Evolutionary conservation across 257 asterid species (phyloP), one percentile per base, ranked within the genome.

Genomic region (Rauvolfia tetraphylla): DNA sequence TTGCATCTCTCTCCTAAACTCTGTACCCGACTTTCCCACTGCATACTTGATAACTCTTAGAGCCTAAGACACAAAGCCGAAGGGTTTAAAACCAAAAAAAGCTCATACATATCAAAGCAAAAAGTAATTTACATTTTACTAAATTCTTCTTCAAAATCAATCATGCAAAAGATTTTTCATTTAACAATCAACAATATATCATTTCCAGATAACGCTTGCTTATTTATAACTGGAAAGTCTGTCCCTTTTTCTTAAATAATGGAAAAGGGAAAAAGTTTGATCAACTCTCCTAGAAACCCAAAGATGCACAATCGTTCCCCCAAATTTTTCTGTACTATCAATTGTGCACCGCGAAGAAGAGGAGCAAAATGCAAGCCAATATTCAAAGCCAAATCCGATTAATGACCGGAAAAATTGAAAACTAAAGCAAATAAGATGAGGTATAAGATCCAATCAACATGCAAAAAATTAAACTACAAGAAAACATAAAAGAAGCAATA

Each of bases 1-100:
- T 79, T 95, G 99, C 96, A 95, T 95, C 89, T 95, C 99, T 84
- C 99, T 91, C 86, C 92, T 88, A 78, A 95, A 95, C 84, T 90
- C 98, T 31, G 94, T 80, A 83, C 99, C 97, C 1, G 99, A 92
- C 90, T 95, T 95, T 74, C 92, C 98, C 78, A 95, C 91, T 0
- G 96, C 92, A 83, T 95, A 95, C 82, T 95, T 95, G 83, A 95
- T 87, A 75, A 93, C 86, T 81, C 99, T 89, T 56, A 95, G 81
- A 71, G 98, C 98, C 99, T 95, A 82, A 69, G 39, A 70, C 42
- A 44, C 17, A 39, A 62, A 29, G 9, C 18, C 49, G 11, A 29
- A 22, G 38, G 46, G 67, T 27, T 65, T 36, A 65, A 63, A 62
- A 34, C 27, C 48, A 66, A 27, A 38, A 67, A 38, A 18, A 34